Evolutionary conservation across 768 basidiomycete genomes (phyloP).

Genomic region (Trametes meyenii): DNA sequence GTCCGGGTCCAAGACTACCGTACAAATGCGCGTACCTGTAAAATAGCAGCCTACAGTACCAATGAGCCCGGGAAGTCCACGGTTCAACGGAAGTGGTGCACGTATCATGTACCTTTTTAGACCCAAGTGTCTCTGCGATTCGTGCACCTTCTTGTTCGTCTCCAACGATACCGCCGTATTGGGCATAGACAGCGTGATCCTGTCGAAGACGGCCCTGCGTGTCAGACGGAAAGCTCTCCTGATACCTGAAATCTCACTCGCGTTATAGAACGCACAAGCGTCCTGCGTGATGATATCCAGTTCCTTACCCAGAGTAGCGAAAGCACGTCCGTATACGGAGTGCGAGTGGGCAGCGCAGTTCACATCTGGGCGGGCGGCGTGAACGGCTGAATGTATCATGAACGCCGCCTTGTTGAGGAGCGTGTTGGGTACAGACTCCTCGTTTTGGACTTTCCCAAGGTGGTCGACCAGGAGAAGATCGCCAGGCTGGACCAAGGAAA

Average conservation of each 20-base stretch:
- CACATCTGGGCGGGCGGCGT: conserved; percentile 40
- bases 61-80: background rate
- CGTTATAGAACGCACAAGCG: conserved; percentile 38
- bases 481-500: conserved; percentile 45
- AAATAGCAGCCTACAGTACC: conserved; percentile 26
- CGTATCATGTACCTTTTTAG: conserved; percentile 29
- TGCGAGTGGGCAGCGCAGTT: conserved; percentile 41
- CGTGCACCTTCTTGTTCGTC: conserved; percentile 36
- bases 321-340: conserved; percentile 40
- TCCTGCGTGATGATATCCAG: conserved; percentile 41
- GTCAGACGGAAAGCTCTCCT: too few relatives aligned
- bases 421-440: conserved; percentile 37
- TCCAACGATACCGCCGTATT: conserved; percentile 41
- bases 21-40: conserved; percentile 19
- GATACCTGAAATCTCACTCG: conserved; percentile 5
- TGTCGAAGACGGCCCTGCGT: too few relatives aligned
- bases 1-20: background rate
- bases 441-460: conserved; percentile 33
- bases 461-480: conserved; percentile 52
- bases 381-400: conserved; percentile 41
- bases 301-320: conserved; percentile 37
- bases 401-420: conserved; percentile 43
- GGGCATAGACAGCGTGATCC: conserved; percentile 36
- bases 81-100: background rate
- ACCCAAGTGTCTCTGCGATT: conserved; percentile 36